Evolutionary conservation across 768 basidiomycete species (phyloP).

Genomic region (Russula griseocarnosa): DNA sequence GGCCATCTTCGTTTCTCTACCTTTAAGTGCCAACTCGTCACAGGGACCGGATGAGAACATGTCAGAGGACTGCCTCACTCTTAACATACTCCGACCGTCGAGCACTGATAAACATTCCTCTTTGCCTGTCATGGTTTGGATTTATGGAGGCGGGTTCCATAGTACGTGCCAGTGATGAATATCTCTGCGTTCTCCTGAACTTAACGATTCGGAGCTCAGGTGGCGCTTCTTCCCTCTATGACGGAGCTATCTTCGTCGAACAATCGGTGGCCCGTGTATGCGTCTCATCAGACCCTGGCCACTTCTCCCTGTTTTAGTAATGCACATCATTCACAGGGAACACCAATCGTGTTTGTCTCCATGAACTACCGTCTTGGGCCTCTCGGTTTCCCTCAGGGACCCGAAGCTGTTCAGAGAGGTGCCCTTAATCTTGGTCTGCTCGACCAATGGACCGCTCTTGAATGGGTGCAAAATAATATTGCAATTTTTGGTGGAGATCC

Average conservation of each 20-base stretch:
- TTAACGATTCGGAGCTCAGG: background rate
- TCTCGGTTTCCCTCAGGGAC: conserved; percentile 46
- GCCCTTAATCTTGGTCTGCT: conserved; percentile 45
- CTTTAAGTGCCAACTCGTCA: background rate
- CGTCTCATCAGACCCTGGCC: background rate
- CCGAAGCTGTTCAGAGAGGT: conserved; percentile 39
- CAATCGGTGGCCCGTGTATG: conserved; percentile 24
- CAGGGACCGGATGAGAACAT: conserved; percentile 14
- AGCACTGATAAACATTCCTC: conserved; percentile 30
- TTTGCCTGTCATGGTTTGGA: conserved; percentile 47
- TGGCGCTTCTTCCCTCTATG: conserved; percentile 7
- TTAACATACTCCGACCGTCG: conserved; percentile 46
- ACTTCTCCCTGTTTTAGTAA: background rate
- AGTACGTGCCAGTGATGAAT: conserved; percentile 6
- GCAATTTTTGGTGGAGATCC: conserved; percentile 35
- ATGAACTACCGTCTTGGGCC: conserved; percentile 51
- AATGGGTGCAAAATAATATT: conserved; percentile 35
- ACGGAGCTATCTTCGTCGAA: conserved; percentile 16
- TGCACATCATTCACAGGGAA: conserved; percentile 8
- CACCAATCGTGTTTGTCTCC: conserved; percentile 44
- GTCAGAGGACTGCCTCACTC: conserved; percentile 47
- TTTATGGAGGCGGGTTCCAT: conserved; percentile 42
- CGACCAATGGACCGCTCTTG: conserved; percentile 39
- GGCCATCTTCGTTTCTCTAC: background rate
- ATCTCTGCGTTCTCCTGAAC: background rate